These are phyloP conservation scores for Strobilomyces confusus DNA, from an alignment of 768 basidiomycete genomes.

Conservation along the genomic window DNA sequence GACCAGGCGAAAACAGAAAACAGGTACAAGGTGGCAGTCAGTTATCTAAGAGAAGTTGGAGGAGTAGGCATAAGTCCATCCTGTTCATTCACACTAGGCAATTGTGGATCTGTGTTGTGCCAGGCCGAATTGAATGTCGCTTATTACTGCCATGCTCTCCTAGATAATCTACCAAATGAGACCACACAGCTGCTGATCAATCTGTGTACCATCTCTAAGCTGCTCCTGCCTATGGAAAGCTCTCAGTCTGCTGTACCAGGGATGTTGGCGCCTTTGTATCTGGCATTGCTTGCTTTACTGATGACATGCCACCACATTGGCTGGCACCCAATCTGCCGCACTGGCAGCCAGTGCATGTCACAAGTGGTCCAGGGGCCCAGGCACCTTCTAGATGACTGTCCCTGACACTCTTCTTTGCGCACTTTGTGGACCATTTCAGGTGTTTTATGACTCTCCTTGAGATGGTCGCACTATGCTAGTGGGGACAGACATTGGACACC, in stretches of 20 bases:
- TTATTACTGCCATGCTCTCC: constrained; percentile 82
- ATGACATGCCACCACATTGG: constrained; percentile 37
- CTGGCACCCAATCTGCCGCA: constrained; percentile 16
- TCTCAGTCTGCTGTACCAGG: constrained; percentile 21
- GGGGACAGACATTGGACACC: constrained; percentile 70
- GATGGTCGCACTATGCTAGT: constrained; percentile 72
- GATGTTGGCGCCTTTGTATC: constrained; percentile 54
- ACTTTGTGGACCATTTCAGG: constrained; percentile 85
- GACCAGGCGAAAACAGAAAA: constrained; percentile 35
- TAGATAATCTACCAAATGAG: constrained; percentile 77
- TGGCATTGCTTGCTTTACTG: constrained; percentile 76
- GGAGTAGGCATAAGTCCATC: constrained; percentile 63
- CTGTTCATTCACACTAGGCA: background rate
- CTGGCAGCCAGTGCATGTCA: constrained; percentile 6
- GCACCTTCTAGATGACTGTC: constrained; percentile 58
- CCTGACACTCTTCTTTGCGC: constrained; percentile 85
- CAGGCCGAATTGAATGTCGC: constrained; percentile 85
- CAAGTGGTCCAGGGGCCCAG: constrained; percentile 14
- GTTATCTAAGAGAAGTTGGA: constrained; percentile 75
- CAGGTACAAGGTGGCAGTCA: constrained; percentile 68
- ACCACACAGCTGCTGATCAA: constrained; percentile 92
- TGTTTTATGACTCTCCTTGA: constrained; percentile 88
- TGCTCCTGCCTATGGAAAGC: constrained; percentile 34
- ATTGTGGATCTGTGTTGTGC: background rate
- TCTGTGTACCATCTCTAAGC: constrained; percentile 70